Evolutionary conservation across 768 basidiomycete genomes (phyloP), one percentile per base, ranked within the genome.

Genomic region (Leccinum olivaceopallidum): DNA sequence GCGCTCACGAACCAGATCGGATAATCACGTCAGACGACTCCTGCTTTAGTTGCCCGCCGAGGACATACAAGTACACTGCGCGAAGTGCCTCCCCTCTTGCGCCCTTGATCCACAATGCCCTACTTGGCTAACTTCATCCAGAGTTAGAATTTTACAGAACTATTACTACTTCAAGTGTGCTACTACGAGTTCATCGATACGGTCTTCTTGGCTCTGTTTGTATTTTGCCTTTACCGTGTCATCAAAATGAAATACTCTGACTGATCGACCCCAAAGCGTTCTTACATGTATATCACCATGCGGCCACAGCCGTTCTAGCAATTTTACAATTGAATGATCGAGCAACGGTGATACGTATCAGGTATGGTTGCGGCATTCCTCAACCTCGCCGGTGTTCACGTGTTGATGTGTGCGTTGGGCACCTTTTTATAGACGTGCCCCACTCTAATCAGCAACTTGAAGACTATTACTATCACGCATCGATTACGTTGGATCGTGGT

Each of bases 281-380:
- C 79, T 80, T 98, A 65, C 95, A 98, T 77, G 95, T 98, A 61
- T 97, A 95, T 81, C 95, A 97, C 75, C 95, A 98, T 78, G 91
- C 95, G 55, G 95, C 94, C 8, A 97, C 95, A 54, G 95, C 94
- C 55, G 75, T 95, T 61, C 81, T 98, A 58, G 96, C 94, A 78
- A 96, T 86, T 73, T 90, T 92, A 56, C 95, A 98, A 76, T 81
- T 98, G 65, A 88, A 95, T 67, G 10, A 36, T 30, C 30, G 30
- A 30, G 30, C 0, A 30, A 30, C 2, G 30, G 30, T 30, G 30
- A 30, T 30, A 30, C 2, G 8, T 30, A 30, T 30, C 30, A 30
- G 30, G 30, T 30, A 2, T 30, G 30, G 84, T 92, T 60, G 88
- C 91, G 59, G 96, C 95, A 74, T 76, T 80, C 57, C 87, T 95